A percentile compares a stretch with the other conserved stretches of the same genome.
Conservation (phyloP, 257 asterid species). For the Craterostigma plantagineum region DNA sequence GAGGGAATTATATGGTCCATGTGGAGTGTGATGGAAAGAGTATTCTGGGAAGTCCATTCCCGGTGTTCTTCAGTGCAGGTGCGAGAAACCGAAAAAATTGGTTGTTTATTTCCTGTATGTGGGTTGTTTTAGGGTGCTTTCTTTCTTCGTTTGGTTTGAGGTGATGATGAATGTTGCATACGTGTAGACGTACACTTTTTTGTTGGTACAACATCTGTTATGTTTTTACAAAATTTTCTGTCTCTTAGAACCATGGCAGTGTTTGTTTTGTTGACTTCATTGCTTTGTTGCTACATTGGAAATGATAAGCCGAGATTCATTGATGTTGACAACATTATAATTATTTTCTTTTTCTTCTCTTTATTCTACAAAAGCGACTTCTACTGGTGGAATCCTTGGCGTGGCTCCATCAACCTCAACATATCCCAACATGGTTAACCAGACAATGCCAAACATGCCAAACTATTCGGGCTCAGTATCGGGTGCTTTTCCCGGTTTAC, state of each 20-base stretch:
- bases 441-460: slow-evolving; percentile 99
- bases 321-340: background rate
- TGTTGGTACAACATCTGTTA: no score
- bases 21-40: slow-evolving; percentile 90
- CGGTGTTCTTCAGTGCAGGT: slow-evolving; percentile 97
- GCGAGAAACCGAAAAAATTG: no score
- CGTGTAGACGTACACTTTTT: no score
- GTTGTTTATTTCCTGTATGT: no score
- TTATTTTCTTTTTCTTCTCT: background rate
- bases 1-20: slow-evolving; percentile 91
- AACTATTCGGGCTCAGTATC: slow-evolving; percentile 86
- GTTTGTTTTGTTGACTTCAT: no score
- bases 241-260: no score
- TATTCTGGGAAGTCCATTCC: slow-evolving; percentile 94
- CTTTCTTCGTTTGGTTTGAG: no score
- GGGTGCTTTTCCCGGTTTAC: slow-evolving; percentile 87
- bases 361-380: slow-evolving; percentile 26
- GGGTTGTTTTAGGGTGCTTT: no score
- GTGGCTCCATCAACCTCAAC: slow-evolving; percentile 43
- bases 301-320: no score
- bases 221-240: no score
- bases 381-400: slow-evolving; percentile 81
- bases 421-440: slow-evolving; percentile 70
- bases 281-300: no score
- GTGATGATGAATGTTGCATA: no score